Evolutionary conservation across 2,329 filamentous ascomycete species (phyloP).

Genomic region (Botryosphaeria agaves): DNA sequence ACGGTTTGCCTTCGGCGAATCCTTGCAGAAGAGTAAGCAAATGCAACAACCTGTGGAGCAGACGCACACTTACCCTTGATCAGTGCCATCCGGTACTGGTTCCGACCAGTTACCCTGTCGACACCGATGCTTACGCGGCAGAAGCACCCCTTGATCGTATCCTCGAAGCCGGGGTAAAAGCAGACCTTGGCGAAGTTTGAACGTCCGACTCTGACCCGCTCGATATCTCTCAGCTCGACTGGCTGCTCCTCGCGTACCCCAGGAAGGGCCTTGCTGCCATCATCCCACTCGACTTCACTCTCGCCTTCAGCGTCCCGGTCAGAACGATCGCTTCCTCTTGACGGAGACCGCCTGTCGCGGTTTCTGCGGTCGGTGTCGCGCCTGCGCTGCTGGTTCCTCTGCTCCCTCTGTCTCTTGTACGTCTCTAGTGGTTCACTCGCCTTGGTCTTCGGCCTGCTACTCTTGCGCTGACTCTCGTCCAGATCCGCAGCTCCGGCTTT

Average conservation of each 20-base stretch:
- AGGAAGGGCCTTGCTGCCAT: constrained; percentile 32
- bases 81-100: constrained; percentile 72
- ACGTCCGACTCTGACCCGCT: constrained; percentile 68
- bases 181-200: constrained; percentile 79
- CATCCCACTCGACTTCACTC: constrained; percentile 65
- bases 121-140: constrained; percentile 70
- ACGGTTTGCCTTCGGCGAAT: constrained; percentile 64
- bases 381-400: constrained; percentile 40
- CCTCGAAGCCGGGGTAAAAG: constrained; percentile 81
- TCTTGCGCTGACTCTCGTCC: constrained; percentile 61
- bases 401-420: constrained; percentile 42
- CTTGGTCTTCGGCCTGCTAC: constrained; percentile 33
- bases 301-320: constrained; percentile 47
- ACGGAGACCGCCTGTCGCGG: constrained; percentile 27
- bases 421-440: constrained; percentile 60
- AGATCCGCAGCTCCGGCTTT: constrained; percentile 65
- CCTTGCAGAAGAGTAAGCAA: constrained; percentile 28
- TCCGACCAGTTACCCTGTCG: constrained; percentile 52
- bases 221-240: constrained; percentile 62
- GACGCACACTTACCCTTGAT: constrained; percentile 51
- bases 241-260: constrained; percentile 48
- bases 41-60: constrained; percentile 2
- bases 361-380: constrained; percentile 29
- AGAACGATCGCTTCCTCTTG: constrained; percentile 13
- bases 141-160: constrained; percentile 67